Base-by-base conservation (phyloP, 192 early-diverging fungal genomes). In the Podila verticillata region DNA sequence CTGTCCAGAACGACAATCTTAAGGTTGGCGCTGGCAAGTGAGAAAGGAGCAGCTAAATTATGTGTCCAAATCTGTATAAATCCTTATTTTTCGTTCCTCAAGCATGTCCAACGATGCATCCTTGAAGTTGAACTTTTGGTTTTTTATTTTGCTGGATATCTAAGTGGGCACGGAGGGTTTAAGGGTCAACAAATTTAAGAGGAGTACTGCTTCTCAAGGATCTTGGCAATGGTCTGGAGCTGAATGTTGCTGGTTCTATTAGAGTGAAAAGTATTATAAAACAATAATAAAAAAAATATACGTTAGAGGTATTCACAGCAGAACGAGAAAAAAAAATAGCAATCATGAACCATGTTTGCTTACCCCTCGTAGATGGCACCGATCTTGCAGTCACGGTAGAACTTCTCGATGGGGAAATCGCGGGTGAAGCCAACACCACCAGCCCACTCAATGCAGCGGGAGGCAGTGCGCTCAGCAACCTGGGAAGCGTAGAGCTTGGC, bases 361-460 rank as follows among this genome's bases (percentile, higher is more conserved):
- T 69, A 75, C 74, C 92, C 92, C 66, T 96, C 96, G 81, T 98
- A 98, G 83, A 98, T 99, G 57, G 95, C 92, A 81, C 98, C 98
- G 69, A 99, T 98, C 89, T 96, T 97, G 84, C 91, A 91, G 84
- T 99, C 98, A 66, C 98, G 88, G 87, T 93, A 97, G 87, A 93
- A 99, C 87, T 98, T 98, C 83, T 99, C 98, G 15, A 94, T 84
- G 7, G 93, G 93, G 82, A 88, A 86, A 30, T 96, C 95, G 69
- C 96, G 88, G 17, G 97, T 98, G 90, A 99, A 99, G 12, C 97
- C 98, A 67, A 98, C 92, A 65, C 98, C 98, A 82, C 98, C 98
- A 82, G 96, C 89, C 97, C 96, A 99, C 87, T 99, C 98, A 65
- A 99, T 91, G 44, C 95, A 93, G 78, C 92, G 93, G 19, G 93